Conservation (phyloP, 2,329 filamentous ascomycete genomes). For the Penicillium sp. region DNA sequence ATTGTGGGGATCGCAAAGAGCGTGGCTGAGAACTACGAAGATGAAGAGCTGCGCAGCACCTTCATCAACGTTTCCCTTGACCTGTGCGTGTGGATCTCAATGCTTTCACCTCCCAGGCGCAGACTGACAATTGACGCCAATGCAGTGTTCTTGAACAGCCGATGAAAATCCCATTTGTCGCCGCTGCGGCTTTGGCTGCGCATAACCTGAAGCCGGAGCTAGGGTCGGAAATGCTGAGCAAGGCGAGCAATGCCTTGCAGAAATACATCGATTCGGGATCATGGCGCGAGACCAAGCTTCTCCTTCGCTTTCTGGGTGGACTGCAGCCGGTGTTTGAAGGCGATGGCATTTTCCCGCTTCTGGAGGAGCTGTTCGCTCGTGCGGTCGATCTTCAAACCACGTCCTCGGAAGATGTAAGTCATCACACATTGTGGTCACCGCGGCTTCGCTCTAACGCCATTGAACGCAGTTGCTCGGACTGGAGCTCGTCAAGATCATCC, state of each 20-base stretch:
- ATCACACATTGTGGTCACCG: not conserved
- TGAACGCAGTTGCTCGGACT: slow-evolving; percentile 55
- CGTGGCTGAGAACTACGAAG: slow-evolving; percentile 79
- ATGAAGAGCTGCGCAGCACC: slow-evolving; percentile 66
- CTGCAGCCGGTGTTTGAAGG: slow-evolving; percentile 74
- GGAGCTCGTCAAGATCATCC: slow-evolving; percentile 93
- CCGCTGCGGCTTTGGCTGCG: slow-evolving; percentile 72
- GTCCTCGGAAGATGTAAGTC: slow-evolving; percentile 81
- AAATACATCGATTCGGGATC: slow-evolving; percentile 64
- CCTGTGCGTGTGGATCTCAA: slow-evolving; percentile 49
- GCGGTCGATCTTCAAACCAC: slow-evolving; percentile 92
- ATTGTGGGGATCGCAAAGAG: slow-evolving; percentile 68
- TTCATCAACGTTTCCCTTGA: slow-evolving; percentile 72
- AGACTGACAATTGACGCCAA: slow-evolving; percentile 3
- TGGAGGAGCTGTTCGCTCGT: slow-evolving; percentile 85
- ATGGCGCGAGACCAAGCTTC: slow-evolving; percentile 88
- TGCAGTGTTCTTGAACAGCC: slow-evolving; percentile 74
- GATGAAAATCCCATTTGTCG: slow-evolving; percentile 94
- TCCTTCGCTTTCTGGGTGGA: slow-evolving; percentile 83
- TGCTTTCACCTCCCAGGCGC: not conserved
- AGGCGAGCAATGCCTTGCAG: slow-evolving; percentile 60
- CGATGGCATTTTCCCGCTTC: slow-evolving; percentile 75
- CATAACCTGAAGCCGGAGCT: slow-evolving; percentile 76
- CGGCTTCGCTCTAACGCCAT: slow-evolving; percentile 13
- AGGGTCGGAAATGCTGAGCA: slow-evolving; percentile 63